Evolutionary conservation across 495 filamentous ascomycete genomes (phyloP), one percentile per base, ranked within the genome.

Genomic region (Xylaria venustula): DNA sequence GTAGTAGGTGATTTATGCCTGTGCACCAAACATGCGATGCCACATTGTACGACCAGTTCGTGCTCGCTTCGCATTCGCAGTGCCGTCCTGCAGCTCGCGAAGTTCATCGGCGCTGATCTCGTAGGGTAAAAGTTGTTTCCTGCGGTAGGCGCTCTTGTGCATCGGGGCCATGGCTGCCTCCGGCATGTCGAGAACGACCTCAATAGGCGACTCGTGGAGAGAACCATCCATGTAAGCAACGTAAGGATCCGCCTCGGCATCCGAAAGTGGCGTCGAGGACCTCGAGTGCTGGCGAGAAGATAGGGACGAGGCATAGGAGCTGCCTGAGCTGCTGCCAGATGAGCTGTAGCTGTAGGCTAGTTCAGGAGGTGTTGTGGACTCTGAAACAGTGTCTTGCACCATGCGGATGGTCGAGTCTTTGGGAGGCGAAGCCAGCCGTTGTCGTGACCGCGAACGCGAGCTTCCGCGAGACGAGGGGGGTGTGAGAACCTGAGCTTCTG

Each of bases 91-190:
- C 28, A 79, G 46, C 40, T 64, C 64, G 53, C 71, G 71, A 50
- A 76, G 63, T 52, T 79, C 71, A 41, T 79, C 78, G 3, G 68
- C 66, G 56, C 68, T 76, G 51, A 82, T 80, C 67, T 82, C 78
- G 63, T 79, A 81, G 7, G 78, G 76, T 6, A 82, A 72, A 4
- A 74, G 62, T 42, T 70, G 67, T 59, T 70, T 68, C 48, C 58
- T 63, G 44, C 58, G 62, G 64, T 66, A 65, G 12, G 15, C 19
- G 22, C 15, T 52, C 44, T 53, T 61, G 17, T 26, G 40, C 30
- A 20, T 42, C 9, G 58, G 32, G 30, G 28, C 47, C 17, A 55
- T 60, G 40, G 61, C 56, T 25, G 64, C 64, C 47, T 65, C 63
- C 20, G 67, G 67, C 64, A 65, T 65, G 34, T 73, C 71, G 36